Evolutionary conservation across 495 filamentous ascomycete species (phyloP).

Genomic region (Bathelium albidoporum): DNA sequence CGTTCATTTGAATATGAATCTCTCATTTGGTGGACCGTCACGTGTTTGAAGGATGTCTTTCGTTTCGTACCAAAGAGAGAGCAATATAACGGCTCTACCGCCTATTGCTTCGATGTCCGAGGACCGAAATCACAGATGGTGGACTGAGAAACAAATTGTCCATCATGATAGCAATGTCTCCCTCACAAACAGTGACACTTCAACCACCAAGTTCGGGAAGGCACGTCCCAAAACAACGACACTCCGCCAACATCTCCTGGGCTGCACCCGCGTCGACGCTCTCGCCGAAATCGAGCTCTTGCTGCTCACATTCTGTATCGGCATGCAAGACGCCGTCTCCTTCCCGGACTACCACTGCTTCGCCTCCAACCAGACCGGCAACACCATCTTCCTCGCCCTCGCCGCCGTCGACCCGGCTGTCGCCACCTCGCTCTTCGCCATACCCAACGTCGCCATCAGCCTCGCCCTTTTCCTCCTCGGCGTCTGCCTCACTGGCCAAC

Average conservation of each 20-base stretch:
- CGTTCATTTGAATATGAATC: not conserved
- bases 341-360: constrained; percentile 56
- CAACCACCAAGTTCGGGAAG: not conserved
- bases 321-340: constrained; percentile 48
- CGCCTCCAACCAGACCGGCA: constrained; percentile 57
- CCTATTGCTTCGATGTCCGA: not conserved
- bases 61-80: not conserved
- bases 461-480: constrained; percentile 46
- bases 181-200: not conserved
- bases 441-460: constrained; percentile 43
- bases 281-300: constrained; percentile 27
- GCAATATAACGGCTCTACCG: not conserved
- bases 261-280: not conserved
- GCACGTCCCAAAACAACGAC: not conserved
- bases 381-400: constrained; percentile 49
- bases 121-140: not conserved
- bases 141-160: not conserved
- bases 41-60: not conserved
- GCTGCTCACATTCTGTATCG: constrained; percentile 32
- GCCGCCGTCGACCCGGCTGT: constrained; percentile 34
- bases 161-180: not conserved
- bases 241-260: not conserved
- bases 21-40: not conserved
- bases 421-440: constrained; percentile 37
- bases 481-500: constrained; percentile 44